Percentiles rank a stretch among this genome's conserved stretches.
These are phyloP conservation scores for Pseudogymnoascus sp. DNA, from an alignment of 2,329 filamentous ascomycete species.

Conservation along the genomic window DNA sequence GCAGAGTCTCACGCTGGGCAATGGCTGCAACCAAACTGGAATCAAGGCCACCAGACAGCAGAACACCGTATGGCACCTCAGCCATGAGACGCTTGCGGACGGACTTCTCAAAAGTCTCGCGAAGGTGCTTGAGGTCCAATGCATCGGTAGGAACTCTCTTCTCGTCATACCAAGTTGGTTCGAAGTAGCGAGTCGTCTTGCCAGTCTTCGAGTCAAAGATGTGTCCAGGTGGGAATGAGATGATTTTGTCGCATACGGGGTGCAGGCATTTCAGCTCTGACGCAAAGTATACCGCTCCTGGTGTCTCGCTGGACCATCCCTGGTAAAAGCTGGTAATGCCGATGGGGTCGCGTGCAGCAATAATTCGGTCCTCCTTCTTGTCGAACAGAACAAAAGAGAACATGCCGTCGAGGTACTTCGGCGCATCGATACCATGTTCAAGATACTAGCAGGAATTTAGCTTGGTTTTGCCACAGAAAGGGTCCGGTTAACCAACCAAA, in stretches of 20 bases:
- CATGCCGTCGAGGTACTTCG: constrained; percentile 95
- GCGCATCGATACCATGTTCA: constrained; percentile 85
- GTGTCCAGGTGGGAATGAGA: constrained; percentile 90
- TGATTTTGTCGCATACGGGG: constrained; percentile 90
- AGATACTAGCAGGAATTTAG: constrained; percentile 58
- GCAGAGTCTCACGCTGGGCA: constrained; percentile 83
- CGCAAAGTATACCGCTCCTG: constrained; percentile 85
- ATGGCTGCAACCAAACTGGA: constrained; percentile 93
- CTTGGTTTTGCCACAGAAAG: neutral
- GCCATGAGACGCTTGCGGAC: constrained; percentile 98
- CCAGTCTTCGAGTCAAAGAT: constrained; percentile 92
- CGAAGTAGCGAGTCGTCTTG: constrained; percentile 78
- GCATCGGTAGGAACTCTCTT: constrained; percentile 70
- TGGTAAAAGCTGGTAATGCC: constrained; percentile 97
- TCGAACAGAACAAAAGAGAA: constrained; percentile 99
- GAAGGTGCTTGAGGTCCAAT: constrained; percentile 74
- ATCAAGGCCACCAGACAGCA: constrained; percentile 91
- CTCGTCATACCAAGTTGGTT: constrained; percentile 89
- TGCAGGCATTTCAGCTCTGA: constrained; percentile 93
- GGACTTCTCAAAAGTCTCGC: constrained; percentile 77
- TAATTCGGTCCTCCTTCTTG: constrained; percentile 83
- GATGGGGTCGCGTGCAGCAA: constrained; percentile 93
- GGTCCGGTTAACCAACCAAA: constrained; percentile 53
- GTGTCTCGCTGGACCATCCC: constrained; percentile 78
- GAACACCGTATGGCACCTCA: constrained; percentile 93